Conservation (phyloP, 139 green algal species). For the Penium margaritaceum region DNA sequence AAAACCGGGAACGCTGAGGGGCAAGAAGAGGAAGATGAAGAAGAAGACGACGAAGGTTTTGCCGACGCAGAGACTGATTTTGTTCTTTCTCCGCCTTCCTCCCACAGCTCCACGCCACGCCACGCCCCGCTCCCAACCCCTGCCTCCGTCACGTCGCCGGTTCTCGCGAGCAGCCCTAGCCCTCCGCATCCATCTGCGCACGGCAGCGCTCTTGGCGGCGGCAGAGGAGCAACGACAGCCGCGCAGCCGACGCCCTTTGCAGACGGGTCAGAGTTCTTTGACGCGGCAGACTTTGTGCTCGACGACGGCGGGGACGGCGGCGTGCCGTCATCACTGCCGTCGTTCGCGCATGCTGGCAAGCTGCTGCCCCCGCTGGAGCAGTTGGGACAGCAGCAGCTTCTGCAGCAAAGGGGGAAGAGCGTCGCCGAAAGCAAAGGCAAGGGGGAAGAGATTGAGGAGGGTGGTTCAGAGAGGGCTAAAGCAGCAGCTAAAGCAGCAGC, state of each 20-base stretch:
- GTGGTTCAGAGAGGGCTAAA: neutral
- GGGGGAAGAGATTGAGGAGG: slow-evolving; percentile 5
- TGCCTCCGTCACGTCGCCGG: too few species aligned
- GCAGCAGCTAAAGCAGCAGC: neutral
- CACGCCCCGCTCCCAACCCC: neutral
- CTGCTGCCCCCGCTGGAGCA: neutral
- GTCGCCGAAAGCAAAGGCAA: neutral
- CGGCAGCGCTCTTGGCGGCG: too few species aligned
- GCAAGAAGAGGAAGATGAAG: neutral
- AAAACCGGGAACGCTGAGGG: neutral
- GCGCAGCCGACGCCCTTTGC: neutral
- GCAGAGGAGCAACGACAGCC: too few species aligned
- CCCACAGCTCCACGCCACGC: neutral
- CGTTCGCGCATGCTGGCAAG: slow-evolving; percentile 2
- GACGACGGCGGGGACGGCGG: neutral
- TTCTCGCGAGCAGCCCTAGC: neutral
- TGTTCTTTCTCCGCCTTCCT: slow-evolving; percentile 12
- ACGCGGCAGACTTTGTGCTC: slow-evolving; percentile 1
- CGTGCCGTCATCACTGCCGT: neutral
- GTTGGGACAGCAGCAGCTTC: neutral
- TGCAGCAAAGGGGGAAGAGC: neutral
- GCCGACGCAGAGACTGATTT: slow-evolving; percentile 44
- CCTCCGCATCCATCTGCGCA: too few species aligned
- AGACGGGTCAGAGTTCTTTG: neutral
- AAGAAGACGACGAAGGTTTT: slow-evolving; percentile 51